phyloP scores from a whole-genome alignment of 2,329 filamentous ascomycete genomes.

The Pseudogymnoascus sp. region DNA sequence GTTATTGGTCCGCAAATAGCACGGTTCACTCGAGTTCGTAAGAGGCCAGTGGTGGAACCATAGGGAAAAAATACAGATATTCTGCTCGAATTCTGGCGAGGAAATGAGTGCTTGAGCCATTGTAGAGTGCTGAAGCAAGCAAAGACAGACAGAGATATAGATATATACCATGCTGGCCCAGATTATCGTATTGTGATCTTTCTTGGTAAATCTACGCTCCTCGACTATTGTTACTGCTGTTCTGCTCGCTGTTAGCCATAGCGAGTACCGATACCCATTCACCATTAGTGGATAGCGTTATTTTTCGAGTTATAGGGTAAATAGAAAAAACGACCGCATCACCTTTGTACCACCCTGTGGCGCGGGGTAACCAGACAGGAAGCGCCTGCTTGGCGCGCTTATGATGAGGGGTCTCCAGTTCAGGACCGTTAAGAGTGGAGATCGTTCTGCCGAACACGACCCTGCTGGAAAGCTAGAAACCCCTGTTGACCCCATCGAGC shows the following conservation, averaged over 20 bases:
- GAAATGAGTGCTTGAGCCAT: neutral
- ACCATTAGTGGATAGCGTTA: neutral
- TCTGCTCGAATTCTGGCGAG: neutral
- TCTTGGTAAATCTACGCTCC: neutral
- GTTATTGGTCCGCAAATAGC: too few relatives aligned
- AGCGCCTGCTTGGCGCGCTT: too few relatives aligned
- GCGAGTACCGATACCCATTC: neutral
- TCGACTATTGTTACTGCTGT: neutral
- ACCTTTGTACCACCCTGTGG: too few relatives aligned
- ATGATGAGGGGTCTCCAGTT: too few relatives aligned
- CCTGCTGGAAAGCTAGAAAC: neutral
- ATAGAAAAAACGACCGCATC: too few relatives aligned
- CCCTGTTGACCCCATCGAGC: neutral
- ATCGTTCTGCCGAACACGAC: neutral
- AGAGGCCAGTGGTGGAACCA: too few relatives aligned
- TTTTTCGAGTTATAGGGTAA: neutral
- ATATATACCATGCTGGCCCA: neutral
- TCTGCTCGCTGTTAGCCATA: neutral
- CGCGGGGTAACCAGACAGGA: too few relatives aligned
- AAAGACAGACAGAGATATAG: neutral
- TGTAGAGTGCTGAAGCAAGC: neutral
- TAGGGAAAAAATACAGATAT: too few relatives aligned
- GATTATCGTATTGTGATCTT: neutral
- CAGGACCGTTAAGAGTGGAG: neutral
- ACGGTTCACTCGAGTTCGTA: too few relatives aligned